Evolutionary conservation across 2,329 filamentous ascomycete genomes (phyloP), one percentile per base, ranked within the genome.

Genomic region (Xylariaceae sp.): DNA sequence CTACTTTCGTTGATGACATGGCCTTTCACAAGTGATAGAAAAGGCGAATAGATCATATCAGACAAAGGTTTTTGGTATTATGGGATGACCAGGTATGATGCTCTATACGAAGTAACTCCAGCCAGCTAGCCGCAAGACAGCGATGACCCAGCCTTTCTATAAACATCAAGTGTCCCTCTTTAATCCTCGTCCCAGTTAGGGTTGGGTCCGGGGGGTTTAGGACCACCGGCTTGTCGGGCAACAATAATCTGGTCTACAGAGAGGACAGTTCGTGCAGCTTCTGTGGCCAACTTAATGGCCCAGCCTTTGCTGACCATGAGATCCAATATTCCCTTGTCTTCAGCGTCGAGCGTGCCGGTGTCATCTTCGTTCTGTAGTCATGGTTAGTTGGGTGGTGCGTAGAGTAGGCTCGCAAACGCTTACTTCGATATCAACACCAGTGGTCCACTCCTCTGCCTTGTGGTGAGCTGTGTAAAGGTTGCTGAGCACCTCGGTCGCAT

Each of bases 241-340:
- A 98, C 93, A 65, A 98, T 98, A 64, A 98, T 98, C 73, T 98
- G 94, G 70, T 98, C 93, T 32, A 98, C 93, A 38, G 90, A 95
- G 54, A 98, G 75, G 22, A 98, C 86, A 38, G 93, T 98, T 61
- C 93, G 81, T 42, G 90, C 92, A 33, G 93, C 86, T 71, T 98
- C 93, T 20, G 92, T 96, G 29, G 93, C 94, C 54, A 98, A 77
- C 73, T 93, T 93, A 69, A 98, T 95, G 37, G 93, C 93, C 92
- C 91, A 97, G 64, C 83, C 85, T 79, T 98, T 98, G 55, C 86
- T 83, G 50, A 91, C 82, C 71, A 97, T 79, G 35, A 98, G 77
- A 65, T 98, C 94, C 44, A 98, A 76, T 56, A 98, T 96, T 42
- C 89, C 89, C 60, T 91, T 83, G 22, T 93, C 82, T 60, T 86